Evolutionary conservation across 495 filamentous ascomycete species (phyloP), one percentile per base, ranked within the genome.

Genomic region (Aspergillus funiculosus): DNA sequence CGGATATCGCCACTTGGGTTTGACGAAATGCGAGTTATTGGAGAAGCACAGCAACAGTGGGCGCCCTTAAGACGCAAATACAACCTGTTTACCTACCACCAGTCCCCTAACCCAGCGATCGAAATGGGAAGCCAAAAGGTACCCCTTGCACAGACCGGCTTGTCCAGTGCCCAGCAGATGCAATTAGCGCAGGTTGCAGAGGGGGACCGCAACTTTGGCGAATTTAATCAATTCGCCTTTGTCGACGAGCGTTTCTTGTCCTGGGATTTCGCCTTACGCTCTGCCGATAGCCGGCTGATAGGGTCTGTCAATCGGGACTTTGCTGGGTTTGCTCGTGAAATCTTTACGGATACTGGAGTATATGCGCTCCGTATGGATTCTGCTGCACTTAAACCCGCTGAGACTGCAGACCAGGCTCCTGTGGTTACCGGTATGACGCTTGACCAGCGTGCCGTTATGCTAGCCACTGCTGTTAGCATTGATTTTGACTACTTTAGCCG

Each of bases 401-500:
- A 68, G 13, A 58, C 62, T 10, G 46, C 53, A 4, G 45, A 38
- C 8, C 48, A 66, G 13, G 37, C 25, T 3, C 45, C 51, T 6
- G 34, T 57, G 0, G 44, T 47, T 1, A 53, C 68, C 2, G 80
- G 74, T 1, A 82, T 86, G 80, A 82, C 80, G 14, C 71, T 86
- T 5, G 82, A 85, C 52, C 81, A 85, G 63, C 73, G 82, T 27
- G 82, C 82, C 1, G 74, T 85, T 18, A 85, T 85, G 81, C 68
- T 86, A 22, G 82, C 82, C 13, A 83, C 81, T 1, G 82, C 82
- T 13, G 81, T 85, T 13, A 82, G 74, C 36, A 67, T 86, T 39
- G 82, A 86, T 58, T 86, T 85, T 46, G 82, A 86, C 57, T 86
- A 85, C 55, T 86, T 86, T 62, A 83, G 79, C 49, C 71, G 80